A percentile compares a stretch with the other conserved stretches of the same genome.
Conservation (phyloP, 2,329 filamentous ascomycete species). For the Xylariaceae sp. region DNA sequence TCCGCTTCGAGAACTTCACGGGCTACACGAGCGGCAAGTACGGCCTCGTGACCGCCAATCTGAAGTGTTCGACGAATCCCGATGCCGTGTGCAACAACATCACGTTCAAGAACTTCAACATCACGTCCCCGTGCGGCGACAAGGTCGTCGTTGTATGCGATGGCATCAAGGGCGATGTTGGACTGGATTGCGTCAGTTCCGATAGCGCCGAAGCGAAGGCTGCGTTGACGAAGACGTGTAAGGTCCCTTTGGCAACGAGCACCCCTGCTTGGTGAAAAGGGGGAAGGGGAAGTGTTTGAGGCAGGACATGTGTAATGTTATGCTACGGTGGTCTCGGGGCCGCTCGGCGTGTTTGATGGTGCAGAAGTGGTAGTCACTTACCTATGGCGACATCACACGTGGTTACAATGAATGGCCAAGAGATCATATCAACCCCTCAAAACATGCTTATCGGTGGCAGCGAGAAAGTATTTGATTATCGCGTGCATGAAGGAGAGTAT, state of each 20-base stretch:
- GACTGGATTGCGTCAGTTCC: conserved; percentile 33
- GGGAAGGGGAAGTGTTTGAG: no score
- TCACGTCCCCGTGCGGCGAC: conserved; percentile 44
- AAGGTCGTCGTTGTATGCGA: conserved; percentile 46
- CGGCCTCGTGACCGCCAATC: conserved; percentile 47
- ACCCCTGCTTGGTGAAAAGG: conserved; percentile 8
- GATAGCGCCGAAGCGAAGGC: conserved; percentile 30
- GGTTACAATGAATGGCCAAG: no score
- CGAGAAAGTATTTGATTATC: no score
- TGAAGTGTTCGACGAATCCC: conserved; percentile 49
- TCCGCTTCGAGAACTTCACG: conserved; percentile 53
- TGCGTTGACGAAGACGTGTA: conserved; percentile 31
- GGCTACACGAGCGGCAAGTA: conserved; percentile 52
- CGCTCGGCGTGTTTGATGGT: no score
- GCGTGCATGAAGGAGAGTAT: no score
- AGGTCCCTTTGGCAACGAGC: conserved; percentile 24
- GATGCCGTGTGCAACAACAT: conserved; percentile 52
- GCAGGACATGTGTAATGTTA: no score
- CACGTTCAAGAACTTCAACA: conserved; percentile 47
- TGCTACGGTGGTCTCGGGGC: no score
- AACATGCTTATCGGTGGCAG: no score
- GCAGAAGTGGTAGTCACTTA: no score
- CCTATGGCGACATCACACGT: no score
- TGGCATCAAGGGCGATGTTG: conserved; percentile 35
- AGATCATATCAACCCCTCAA: no score